Percentiles rank a stretch among this genome's conserved stretches.
Conservation (phyloP, 1,139 yeast genomes). For the Pichiaceae sp. region DNA sequence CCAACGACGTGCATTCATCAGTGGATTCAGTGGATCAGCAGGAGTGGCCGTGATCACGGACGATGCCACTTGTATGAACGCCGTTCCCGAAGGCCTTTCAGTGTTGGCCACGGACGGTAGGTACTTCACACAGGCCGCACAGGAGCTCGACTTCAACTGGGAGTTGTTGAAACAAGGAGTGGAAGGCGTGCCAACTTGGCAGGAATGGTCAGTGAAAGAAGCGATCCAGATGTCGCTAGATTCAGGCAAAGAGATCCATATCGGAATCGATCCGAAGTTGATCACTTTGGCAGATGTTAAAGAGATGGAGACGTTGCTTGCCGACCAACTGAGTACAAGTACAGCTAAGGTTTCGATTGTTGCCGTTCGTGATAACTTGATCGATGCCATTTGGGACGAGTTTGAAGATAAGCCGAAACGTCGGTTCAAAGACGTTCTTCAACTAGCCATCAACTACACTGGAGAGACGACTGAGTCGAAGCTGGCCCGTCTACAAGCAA, state of each 20-base stretch:
- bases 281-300: conserved; percentile 42
- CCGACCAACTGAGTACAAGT: conserved; percentile 16
- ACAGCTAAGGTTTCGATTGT: conserved; percentile 39
- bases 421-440: conserved; percentile 34
- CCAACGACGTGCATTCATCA: conserved; percentile 76
- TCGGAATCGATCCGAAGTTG: conserved; percentile 63
- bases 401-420: conserved; percentile 41
- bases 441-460: conserved; percentile 34
- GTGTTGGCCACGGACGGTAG: conserved; percentile 55
- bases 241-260: conserved; percentile 28
- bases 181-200: conserved; percentile 40
- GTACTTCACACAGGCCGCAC: conserved; percentile 44
- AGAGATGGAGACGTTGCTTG: conserved; percentile 21
- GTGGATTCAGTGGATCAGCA: conserved; percentile 92
- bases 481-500: conserved; percentile 35
- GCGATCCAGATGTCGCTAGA: conserved; percentile 48
- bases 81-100: conserved; percentile 58
- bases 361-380: conserved; percentile 59
- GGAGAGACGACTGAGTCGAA: conserved; percentile 35
- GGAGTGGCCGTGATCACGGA: conserved; percentile 86
- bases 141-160: conserved; percentile 52
- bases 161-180: conserved; percentile 42
- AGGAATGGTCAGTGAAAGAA: conserved; percentile 52
- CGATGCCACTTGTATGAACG: conserved; percentile 52
- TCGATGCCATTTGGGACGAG: conserved; percentile 68